A percentile compares a stretch with the other conserved stretches of the same genome.
Evolutionary conservation across 345 rosid species (phyloP).

Genomic region (Brassica cretica): DNA sequence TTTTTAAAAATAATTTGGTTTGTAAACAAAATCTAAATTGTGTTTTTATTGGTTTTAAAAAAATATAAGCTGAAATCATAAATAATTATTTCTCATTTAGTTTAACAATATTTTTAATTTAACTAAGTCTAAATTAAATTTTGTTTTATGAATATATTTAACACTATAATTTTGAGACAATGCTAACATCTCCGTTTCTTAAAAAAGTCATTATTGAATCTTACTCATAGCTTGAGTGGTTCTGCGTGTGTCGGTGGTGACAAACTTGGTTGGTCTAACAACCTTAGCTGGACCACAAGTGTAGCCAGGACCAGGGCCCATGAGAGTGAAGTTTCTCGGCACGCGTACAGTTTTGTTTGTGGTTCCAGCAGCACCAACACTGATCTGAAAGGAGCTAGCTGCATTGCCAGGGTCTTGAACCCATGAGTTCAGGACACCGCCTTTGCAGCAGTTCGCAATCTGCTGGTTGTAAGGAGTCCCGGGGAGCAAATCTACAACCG

Average conservation of each 20-base stretch:
- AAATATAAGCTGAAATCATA: too few relatives aligned
- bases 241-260: slow-evolving; percentile 70
- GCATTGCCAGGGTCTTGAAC: slow-evolving; percentile 76
- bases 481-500: slow-evolving; percentile 78
- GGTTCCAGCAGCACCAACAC: slow-evolving; percentile 87
- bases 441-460: slow-evolving; percentile 92
- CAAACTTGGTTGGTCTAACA: slow-evolving; percentile 66
- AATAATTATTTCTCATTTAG: too few relatives aligned
- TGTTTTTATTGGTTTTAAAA: too few relatives aligned
- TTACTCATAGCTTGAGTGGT: slow-evolving; percentile 90
- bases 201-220: slow-evolving; percentile 17
- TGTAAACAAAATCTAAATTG: too few relatives aligned
- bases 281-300: slow-evolving; percentile 81
- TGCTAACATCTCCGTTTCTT: too few relatives aligned
- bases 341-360: slow-evolving; percentile 70
- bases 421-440: slow-evolving; percentile 83
- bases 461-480: slow-evolving; percentile 88
- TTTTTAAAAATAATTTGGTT: too few relatives aligned
- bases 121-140: too few relatives aligned
- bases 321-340: slow-evolving; percentile 79
- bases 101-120: too few relatives aligned
- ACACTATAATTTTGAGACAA: too few relatives aligned
- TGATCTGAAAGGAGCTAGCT: slow-evolving; percentile 74
- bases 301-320: slow-evolving; percentile 93
- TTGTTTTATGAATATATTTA: too few relatives aligned